Base-by-base conservation (phyloP, 2,329 filamentous ascomycete genomes). In the Colletotrichum aenigma region DNA sequence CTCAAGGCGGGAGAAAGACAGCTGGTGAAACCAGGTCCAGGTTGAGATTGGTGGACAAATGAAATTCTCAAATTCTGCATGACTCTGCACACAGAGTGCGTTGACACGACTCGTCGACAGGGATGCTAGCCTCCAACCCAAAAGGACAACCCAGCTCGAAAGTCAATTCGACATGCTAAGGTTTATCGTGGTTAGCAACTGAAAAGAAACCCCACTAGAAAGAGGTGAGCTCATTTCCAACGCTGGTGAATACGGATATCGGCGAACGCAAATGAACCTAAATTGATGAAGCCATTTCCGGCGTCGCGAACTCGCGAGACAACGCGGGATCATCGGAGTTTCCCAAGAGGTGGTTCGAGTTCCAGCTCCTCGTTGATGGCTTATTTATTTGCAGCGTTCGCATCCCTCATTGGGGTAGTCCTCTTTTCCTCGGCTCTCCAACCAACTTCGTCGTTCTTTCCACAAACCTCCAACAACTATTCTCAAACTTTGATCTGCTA, bases 331-430 rank as follows among this genome's bases (percentile, higher is more conserved):
- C 32, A 7, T 32, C 32, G 26, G 34, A 21, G 36, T 7, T 26
- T 58, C 15, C 24, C 8, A 7, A 12, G 24, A 24, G n/a, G 21
- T 16, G n/a, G n/a, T 24, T 18, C 13, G n/a, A 13, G 12, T 15
- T n/a, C 12, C 28, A 58, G 8, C 10, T 21, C 43, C 12, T 52
- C 10, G n/a, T 13, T 21, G n/a, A 21, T 28, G 10, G n/a, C 3
- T 26, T 58, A 58, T 58, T 58, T 58, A 58, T 24, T 28, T 6
- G 55, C 10, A 7, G 24, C 12, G 24, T 58, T 18, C 26, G 55
- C 55, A n/a, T n/a, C n/a, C 55, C 0, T 16, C 30, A 21, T 4
- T 12, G 4, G 0, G 2, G 0, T n/a, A 4, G 1, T 0, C 4
- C 0, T 13, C 6, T 15, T 1, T 3, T 3, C 0, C 9, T 24